phyloP scores from a whole-genome alignment of 306 rosid genomes.

The Luffa aegyptiaca region DNA sequence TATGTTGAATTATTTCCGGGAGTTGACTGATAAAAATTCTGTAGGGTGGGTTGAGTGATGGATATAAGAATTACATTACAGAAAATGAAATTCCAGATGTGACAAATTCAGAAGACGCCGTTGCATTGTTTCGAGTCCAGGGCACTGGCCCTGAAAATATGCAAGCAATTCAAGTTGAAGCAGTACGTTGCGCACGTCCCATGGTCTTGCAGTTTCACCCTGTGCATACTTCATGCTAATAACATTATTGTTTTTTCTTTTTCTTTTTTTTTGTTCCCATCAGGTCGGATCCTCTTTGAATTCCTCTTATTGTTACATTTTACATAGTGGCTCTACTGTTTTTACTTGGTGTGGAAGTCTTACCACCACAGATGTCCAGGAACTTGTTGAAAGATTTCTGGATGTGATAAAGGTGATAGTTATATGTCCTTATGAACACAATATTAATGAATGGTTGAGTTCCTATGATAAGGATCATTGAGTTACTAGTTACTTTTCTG shows the following conservation, averaged over 20 bases:
- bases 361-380: conserved; percentile 57
- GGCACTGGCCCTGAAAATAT: conserved; percentile 94
- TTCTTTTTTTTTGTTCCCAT: conserved; percentile 7
- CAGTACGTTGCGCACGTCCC: conserved; percentile 30
- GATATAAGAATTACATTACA: conserved; percentile 52
- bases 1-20: neutral
- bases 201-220: neutral
- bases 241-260: conserved; percentile 8
- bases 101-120: conserved; percentile 59
- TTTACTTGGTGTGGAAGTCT: conserved; percentile 78
- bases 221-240: conserved; percentile 43
- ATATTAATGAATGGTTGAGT: neutral
- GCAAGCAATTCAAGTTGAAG: conserved; percentile 97
- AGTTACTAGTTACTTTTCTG: conserved; percentile 16
- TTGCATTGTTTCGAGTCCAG: conserved; percentile 89
- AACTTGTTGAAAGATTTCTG: conserved; percentile 78
- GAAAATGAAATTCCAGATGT: conserved; percentile 71
- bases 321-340: conserved; percentile 56
- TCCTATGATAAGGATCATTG: neutral
- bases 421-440: neutral
- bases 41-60: conserved; percentile 94
- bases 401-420: conserved; percentile 78
- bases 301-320: conserved; percentile 75
- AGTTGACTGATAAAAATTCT: conserved; percentile 16
- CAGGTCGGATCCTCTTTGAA: conserved; percentile 92